Evolutionary conservation across 139 green algal species (phyloP).

Genomic region (Closterium sp.): DNA sequence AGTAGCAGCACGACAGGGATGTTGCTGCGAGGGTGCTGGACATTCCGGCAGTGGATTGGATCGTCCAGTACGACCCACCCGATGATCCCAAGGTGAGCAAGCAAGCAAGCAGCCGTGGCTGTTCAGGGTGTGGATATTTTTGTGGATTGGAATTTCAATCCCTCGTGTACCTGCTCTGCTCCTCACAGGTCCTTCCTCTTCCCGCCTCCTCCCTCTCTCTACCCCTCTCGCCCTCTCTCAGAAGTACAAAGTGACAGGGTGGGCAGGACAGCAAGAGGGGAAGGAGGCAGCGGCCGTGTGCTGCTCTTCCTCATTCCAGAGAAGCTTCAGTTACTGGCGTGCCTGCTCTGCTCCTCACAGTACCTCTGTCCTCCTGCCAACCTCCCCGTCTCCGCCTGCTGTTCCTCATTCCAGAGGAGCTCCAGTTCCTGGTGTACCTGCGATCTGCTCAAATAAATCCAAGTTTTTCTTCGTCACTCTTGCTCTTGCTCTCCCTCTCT

Average conservation of each 20-base stretch:
- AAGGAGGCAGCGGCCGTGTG: conserved; percentile 46
- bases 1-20: conserved; percentile 24
- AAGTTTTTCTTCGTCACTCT: no score
- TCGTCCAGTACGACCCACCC: conserved; percentile 97
- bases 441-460: no score
- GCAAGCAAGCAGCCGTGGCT: conserved; percentile 59
- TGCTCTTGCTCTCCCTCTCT: background rate
- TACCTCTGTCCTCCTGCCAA: no score
- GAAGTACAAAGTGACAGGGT: conserved; percentile 62
- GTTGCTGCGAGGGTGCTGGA: conserved; percentile 88
- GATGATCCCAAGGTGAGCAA: conserved; percentile 75
- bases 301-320: conserved; percentile 95
- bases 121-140: conserved; percentile 95
- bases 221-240: background rate
- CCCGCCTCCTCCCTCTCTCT: no score
- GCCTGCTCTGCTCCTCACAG: no score
- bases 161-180: no score
- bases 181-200: no score
- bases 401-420: conserved; percentile 85
- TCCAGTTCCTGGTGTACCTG: conserved; percentile 61
- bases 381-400: no score
- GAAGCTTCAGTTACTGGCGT: conserved; percentile 83
- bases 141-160: no score
- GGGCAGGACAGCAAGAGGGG: no score
- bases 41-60: conserved; percentile 95